A percentile compares a stretch with the other conserved stretches of the same genome.
These are phyloP conservation scores for Lathyrus tuberosus DNA, from an alignment of 306 rosid genomes.

Conservation along the genomic window DNA sequence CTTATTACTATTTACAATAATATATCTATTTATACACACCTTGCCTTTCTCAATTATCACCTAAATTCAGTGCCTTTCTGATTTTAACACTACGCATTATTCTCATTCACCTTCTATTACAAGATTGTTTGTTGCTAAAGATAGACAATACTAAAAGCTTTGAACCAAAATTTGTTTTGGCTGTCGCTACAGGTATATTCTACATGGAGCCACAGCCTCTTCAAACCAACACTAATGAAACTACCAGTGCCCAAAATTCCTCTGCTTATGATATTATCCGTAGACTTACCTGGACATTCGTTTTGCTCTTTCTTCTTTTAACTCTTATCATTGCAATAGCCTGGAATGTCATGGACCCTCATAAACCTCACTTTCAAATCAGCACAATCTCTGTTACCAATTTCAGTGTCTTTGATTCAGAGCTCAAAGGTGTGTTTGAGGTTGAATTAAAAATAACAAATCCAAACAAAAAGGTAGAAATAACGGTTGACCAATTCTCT, in stretches of 20 bases:
- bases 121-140: constrained; percentile 10
- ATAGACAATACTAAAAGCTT: background rate
- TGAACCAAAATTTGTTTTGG: background rate
- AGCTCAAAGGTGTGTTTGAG: constrained; percentile 1
- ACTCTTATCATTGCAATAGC: constrained; percentile 12
- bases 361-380: constrained; percentile 26
- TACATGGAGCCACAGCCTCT: constrained; percentile 1
- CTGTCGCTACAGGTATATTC: background rate
- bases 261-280: background rate
- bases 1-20: background rate
- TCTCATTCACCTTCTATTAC: background rate
- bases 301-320: background rate
- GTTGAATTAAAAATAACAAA: constrained; percentile 26
- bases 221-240: background rate
- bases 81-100: background rate
- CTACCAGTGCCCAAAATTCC: background rate
- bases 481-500: background rate
- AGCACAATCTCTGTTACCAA: constrained; percentile 31
- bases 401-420: constrained; percentile 2
- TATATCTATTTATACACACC: background rate
- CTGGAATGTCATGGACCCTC: constrained; percentile 35
- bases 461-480: constrained; percentile 40
- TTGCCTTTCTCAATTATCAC: background rate
- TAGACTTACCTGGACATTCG: background rate
- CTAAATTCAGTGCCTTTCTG: background rate